These are phyloP conservation scores for Dioszegia aurantiaca DNA, from an alignment of 768 basidiomycete species.

Conservation along the genomic window DNA sequence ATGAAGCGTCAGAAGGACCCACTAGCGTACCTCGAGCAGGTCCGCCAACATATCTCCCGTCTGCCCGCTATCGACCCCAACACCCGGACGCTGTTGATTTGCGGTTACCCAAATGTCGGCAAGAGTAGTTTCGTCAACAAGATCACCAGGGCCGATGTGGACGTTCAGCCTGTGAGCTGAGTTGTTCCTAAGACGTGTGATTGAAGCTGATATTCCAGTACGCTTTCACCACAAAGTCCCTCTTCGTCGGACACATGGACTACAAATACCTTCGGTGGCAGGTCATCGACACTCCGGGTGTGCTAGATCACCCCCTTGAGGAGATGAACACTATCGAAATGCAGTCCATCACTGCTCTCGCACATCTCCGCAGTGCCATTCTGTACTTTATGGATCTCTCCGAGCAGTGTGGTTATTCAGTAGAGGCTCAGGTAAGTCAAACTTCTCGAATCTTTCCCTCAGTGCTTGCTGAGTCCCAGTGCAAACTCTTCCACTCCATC, in stretches of 20 bases:
- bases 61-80: conserved; percentile 97
- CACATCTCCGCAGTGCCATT: conserved; percentile 88
- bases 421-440: conserved; percentile 81
- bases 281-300: conserved; percentile 97
- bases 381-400: conserved; percentile 99
- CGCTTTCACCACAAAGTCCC: conserved; percentile 97
- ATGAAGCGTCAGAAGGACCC: conserved; percentile 99
- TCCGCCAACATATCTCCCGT: conserved; percentile 97
- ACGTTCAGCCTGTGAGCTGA: conserved; percentile 73
- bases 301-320: conserved; percentile 95
- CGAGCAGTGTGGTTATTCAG: conserved; percentile 95
- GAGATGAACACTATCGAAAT: conserved; percentile 99
- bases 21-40: conserved; percentile 96
- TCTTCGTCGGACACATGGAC: conserved; percentile 97
- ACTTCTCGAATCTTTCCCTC: neutral
- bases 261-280: conserved; percentile 99
- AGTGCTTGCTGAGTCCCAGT: conserved; percentile 57
- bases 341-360: conserved; percentile 95
- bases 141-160: conserved; percentile 97
- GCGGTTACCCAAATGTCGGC: conserved; percentile 98
- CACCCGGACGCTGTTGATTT: conserved; percentile 93
- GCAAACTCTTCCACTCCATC: conserved; percentile 98
- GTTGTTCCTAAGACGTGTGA: neutral
- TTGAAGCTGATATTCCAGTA: conserved; percentile 55
- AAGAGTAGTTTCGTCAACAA: conserved; percentile 99